Evolutionary conservation across 2,329 filamentous ascomycete species (phyloP).

Genomic region (Colletotrichum chlorophyti): DNA sequence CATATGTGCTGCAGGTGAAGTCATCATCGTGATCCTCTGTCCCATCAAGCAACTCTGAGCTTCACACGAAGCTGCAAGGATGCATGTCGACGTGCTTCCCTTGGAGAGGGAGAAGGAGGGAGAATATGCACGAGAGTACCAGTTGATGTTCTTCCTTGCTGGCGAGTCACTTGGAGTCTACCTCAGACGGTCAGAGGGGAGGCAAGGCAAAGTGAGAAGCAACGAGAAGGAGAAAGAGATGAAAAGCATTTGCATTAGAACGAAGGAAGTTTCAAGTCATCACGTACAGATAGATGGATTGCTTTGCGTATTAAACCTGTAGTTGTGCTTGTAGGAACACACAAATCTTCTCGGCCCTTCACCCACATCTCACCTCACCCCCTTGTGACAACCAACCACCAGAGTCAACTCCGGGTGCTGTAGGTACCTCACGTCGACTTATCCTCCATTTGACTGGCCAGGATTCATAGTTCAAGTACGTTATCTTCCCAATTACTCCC

Average conservation of each 20-base stretch:
- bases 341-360: not conserved
- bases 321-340: no score
- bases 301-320: no score
- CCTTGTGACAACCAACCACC: no score
- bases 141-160: conserved; percentile 4
- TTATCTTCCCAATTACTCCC: no score
- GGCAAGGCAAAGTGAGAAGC: not conserved
- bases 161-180: conserved; percentile 25
- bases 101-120: conserved; percentile 11
- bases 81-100: conserved; percentile 20
- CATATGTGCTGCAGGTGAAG: conserved; percentile 27
- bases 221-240: not conserved
- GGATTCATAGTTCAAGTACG: no score
- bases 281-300: no score
- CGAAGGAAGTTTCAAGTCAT: no score
- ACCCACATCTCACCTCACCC: conserved; percentile 1
- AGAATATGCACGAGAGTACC: not conserved
- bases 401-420: no score
- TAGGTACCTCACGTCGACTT: not conserved
- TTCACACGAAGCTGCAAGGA: conserved; percentile 26
- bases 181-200: no score
- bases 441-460: not conserved
- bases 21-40: conserved; percentile 32
- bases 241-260: no score
- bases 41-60: no score